Evolutionary conservation across 495 filamentous ascomycete species (phyloP), one percentile per base, ranked within the genome.

Genomic region (Hypoxylon crocopeplum): DNA sequence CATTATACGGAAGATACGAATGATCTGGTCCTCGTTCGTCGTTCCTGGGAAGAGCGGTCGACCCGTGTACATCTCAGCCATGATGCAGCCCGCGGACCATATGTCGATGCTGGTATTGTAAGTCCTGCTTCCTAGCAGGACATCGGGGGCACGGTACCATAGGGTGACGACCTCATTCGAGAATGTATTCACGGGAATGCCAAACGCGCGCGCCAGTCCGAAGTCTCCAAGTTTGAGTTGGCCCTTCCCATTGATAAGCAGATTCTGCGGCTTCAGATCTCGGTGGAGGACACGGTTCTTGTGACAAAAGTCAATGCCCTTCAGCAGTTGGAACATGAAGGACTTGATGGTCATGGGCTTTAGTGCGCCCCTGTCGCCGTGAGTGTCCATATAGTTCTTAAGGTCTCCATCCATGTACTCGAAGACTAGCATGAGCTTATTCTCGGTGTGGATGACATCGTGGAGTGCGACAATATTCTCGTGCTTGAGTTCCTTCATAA

Each of bases 401-500:
- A 99, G 79, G 68, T 99, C 94, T 64, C 92, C 87, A 74, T 99
- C 94, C 87, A 99, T 96, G 72, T 88, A 97, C 73, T 99, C 94
- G 62, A 97, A 96, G 11, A 99, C 94, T 30, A 99, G 88, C 92
- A 98, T 98, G 36, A 99, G 84, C 72, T 99, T 99, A 78, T 98
- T 97, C 75, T 99, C 94, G 49, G 94, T 98, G 71, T 99, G 94
- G 65, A 99, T 97, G 25, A 99, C 96, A 77, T 99, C 95, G 79
- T 98, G 88, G 1, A 99, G 87, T 41, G 90, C 93, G 50, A 99
- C 93, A 55, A 98, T 97, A 71, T 96, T 96, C 66, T 96, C 90
- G 75, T 99, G 92, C 74, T 96, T 98, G 68, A 98, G 84, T 75
- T 99, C 94, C 76, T 99, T 99, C 89, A 99, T 97, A 22, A 99